Evolutionary conservation across 2,329 filamentous ascomycete species (phyloP).

Genomic region (Juglanconis sp.): DNA sequence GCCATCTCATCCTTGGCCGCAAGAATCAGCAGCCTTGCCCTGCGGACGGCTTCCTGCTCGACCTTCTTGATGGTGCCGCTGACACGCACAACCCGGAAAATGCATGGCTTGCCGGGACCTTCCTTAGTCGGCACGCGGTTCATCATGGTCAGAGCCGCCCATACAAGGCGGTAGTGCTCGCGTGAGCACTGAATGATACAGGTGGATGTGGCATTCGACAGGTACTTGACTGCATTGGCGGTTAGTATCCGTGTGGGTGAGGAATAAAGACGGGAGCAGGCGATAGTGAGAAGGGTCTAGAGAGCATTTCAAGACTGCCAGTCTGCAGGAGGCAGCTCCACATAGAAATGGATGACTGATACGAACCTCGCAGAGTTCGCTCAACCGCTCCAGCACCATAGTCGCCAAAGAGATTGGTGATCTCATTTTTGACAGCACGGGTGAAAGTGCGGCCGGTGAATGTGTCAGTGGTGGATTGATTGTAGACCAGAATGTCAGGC

Average conservation of each 20-base stretch:
- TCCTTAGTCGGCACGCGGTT: constrained; percentile 60
- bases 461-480: constrained; percentile 72
- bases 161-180: constrained; percentile 80
- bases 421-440: constrained; percentile 66
- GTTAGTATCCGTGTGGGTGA: constrained; percentile 21
- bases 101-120: constrained; percentile 57
- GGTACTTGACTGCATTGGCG: constrained; percentile 72
- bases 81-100: constrained; percentile 80
- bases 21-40: constrained; percentile 69
- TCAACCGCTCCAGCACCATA: constrained; percentile 77
- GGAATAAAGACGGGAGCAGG: not conserved
- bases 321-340: too few species aligned
- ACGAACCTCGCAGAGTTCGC: constrained; percentile 64
- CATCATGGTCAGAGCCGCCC: constrained; percentile 84
- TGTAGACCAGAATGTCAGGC: constrained; percentile 67
- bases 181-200: constrained; percentile 85
- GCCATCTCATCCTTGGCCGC: constrained; percentile 55
- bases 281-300: not conserved
- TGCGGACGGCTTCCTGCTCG: constrained; percentile 82
- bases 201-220: constrained; percentile 87
- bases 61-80: constrained; percentile 91
- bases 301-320: not conserved
- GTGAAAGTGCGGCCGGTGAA: constrained; percentile 65
- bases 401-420: constrained; percentile 78
- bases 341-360: too few species aligned